Evolutionary conservation across 1,284 basidiomycete species (phyloP), one percentile per base, ranked within the genome.

Genomic region (Inonotus obliquus): DNA sequence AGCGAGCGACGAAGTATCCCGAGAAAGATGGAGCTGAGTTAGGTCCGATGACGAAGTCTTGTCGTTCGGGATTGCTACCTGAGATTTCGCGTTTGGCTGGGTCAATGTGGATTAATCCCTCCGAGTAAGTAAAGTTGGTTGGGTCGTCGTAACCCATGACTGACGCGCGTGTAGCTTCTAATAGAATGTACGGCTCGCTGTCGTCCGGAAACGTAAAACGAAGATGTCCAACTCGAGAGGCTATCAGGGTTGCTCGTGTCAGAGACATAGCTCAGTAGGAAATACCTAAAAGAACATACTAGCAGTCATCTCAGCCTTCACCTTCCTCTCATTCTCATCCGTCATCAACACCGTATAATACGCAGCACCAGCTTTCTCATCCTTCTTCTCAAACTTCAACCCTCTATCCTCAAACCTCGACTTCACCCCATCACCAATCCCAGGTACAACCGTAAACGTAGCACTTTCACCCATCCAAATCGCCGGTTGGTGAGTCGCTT

Each of bases 381-480:
- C 77, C 19, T 80, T 78, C 57, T 85, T 77, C 9, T 73, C 73
- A 68, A 90, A 88, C 0, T 65, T 66, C 72, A 92, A 77, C 0
- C 84, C 88, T 6, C 90, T 77, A 23, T 81, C 74, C n/a, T 82
- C 78, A 63, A 89, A 89, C 5, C 70, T 73, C 2, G 79, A 75
- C 54, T 79, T 80, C 2, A 89, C 74, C 1, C 65, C 55, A 9
- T 9, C 9, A 13, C 82, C 81, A 2, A 77, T 71, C 5, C 91
- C 90, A 2, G 88, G 86, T 11, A 81, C 80, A 27, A 94, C 75
- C 14, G 83, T 77, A 4, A 83, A 81, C 29, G 82, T 83, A 0
- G 83, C 91, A 64, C 85, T 89, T 70, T 92, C 90, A 37, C 91
- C 92, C 91, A 94, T 94, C 92, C 92, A 94, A 49, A 94, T 92